Conservation (phyloP, 2,329 filamentous ascomycete species). For the Colletotrichum sp. region DNA sequence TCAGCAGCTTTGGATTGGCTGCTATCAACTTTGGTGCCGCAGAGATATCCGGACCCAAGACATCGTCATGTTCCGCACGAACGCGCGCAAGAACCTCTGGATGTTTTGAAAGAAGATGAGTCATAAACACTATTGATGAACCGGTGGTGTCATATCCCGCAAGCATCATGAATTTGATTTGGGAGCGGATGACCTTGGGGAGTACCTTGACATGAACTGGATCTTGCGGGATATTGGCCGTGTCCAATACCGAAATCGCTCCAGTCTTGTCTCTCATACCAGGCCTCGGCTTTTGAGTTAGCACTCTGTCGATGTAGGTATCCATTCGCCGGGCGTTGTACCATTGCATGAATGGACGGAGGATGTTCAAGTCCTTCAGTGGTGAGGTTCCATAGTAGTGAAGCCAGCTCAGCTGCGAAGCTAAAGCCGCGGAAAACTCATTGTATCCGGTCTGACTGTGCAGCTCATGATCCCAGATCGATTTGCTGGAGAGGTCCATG, state of each 20-base stretch:
- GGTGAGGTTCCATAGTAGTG: not conserved
- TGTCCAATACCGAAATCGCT: not conserved
- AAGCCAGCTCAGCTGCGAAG: not conserved
- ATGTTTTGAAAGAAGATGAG: conserved; percentile 31
- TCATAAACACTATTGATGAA: conserved; percentile 35
- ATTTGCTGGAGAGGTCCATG: not conserved
- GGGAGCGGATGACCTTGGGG: conserved; percentile 20
- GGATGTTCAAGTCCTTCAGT: not conserved
- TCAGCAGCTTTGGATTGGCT: not conserved
- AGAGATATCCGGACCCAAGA: conserved; percentile 43
- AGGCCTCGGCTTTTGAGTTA: not conserved
- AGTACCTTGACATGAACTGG: not conserved
- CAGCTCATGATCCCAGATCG: not conserved
- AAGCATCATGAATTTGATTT: conserved; percentile 40
- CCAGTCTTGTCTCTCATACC: not conserved
- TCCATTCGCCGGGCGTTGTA: not conserved
- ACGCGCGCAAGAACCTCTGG: conserved; percentile 31
- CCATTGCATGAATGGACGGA: not conserved
- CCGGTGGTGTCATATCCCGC: conserved; percentile 43
- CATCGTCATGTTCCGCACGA: conserved; percentile 51
- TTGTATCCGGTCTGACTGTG: not conserved
- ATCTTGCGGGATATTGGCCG: not conserved
- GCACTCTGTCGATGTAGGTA: not conserved
- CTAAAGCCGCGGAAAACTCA: not conserved
- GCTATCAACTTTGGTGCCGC: not conserved